Conservation (phyloP, 495 filamentous ascomycete species). For the Penicillium goetzii region DNA sequence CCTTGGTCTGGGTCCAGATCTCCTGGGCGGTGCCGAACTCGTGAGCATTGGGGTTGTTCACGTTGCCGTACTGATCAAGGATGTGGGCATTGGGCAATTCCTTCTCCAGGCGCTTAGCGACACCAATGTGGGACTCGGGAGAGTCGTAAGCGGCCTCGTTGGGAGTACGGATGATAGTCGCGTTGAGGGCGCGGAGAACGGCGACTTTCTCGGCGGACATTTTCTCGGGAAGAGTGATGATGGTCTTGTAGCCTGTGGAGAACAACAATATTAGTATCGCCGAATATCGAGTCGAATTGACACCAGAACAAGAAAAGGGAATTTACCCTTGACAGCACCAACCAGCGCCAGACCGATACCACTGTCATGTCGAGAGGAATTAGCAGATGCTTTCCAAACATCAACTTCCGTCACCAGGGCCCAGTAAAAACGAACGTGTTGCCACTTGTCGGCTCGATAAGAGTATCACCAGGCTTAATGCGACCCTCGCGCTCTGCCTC, state of each 20-base stretch:
- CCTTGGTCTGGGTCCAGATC: slow-evolving; percentile 88
- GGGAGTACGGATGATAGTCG: slow-evolving; percentile 96
- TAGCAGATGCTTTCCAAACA: neutral
- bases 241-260: slow-evolving; percentile 78
- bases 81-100: slow-evolving; percentile 97
- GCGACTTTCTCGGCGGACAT: slow-evolving; percentile 99
- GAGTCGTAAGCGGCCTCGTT: slow-evolving; percentile 93
- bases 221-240: slow-evolving; percentile 98
- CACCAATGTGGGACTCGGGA: slow-evolving; percentile 96
- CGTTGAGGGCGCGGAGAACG: slow-evolving; percentile 88
- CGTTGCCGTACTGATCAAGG: slow-evolving; percentile 92
- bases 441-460: slow-evolving; percentile 97
- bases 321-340: slow-evolving; percentile 81
- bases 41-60: slow-evolving; percentile 90
- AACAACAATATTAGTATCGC: slow-evolving; percentile 6
- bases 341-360: slow-evolving; percentile 95
- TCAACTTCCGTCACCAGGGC: slow-evolving; percentile 1
- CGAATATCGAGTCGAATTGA: neutral
- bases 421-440: slow-evolving; percentile 70
- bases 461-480: slow-evolving; percentile 94
- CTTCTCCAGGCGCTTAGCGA: slow-evolving; percentile 85
- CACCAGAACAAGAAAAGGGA: neutral
- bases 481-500: slow-evolving; percentile 87
- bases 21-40: slow-evolving; percentile 95
- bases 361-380: slow-evolving; percentile 38